Percentiles rank a stretch among this genome's conserved stretches.
phyloP scores from a whole-genome alignment of 169 alveolate genomes.

The Plasmodium malariae region DNA sequence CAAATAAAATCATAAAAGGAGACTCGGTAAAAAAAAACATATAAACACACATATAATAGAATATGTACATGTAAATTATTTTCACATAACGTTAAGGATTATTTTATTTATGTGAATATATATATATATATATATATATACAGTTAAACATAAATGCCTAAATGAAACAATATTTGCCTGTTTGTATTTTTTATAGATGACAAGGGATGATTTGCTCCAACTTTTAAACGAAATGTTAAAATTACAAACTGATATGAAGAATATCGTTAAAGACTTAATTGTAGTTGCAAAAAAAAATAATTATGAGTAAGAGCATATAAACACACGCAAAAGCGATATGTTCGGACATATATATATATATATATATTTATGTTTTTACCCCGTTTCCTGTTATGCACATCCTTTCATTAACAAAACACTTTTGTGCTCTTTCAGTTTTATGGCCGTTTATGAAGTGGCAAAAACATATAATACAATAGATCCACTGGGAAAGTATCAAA shows the following conservation, averaged over 20 bases:
- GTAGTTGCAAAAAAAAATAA: constrained; percentile 71
- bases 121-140: neutral
- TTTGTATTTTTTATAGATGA: constrained; percentile 59
- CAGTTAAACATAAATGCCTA: neutral
- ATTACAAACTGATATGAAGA: constrained; percentile 84
- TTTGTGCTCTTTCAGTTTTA: constrained; percentile 28
- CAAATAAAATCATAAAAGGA: constrained; percentile 56
- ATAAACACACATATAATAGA: neutral
- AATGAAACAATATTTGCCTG: neutral
- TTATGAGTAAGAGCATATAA: constrained; percentile 58
- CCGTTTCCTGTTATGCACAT: neutral
- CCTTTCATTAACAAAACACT: neutral
- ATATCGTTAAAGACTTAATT: constrained; percentile 78
- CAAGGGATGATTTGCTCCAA: constrained; percentile 79
- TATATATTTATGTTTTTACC: neutral
- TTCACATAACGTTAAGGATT: neutral
- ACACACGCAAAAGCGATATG: neutral
- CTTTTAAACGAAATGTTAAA: constrained; percentile 80
- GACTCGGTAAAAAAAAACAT: constrained; percentile 43
- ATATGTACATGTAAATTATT: constrained; percentile 3
- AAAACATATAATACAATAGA: constrained; percentile 69
- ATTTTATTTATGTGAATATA: neutral
- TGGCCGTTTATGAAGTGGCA: constrained; percentile 68
- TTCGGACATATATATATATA: neutral
- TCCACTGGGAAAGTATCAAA: constrained; percentile 72